Evolutionary conservation across 2,329 filamentous ascomycete species (phyloP).

Genomic region (Thelonectria rubi): DNA sequence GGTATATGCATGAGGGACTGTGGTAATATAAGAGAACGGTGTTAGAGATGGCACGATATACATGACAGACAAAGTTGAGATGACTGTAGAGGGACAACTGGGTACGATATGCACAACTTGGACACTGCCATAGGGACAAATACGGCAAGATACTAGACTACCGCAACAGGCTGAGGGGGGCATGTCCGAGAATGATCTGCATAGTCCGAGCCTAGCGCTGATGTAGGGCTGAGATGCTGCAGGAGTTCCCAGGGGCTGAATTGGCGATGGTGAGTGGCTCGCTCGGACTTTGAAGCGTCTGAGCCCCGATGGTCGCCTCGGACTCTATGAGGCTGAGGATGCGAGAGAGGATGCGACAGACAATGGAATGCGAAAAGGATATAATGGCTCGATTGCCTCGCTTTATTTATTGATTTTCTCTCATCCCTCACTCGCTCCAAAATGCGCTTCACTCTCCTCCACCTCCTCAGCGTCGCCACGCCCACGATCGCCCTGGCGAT

Average conservation of each 20-base stretch:
- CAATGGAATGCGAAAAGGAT: background rate
- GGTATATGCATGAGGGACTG: constrained; percentile 4
- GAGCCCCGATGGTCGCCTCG: background rate
- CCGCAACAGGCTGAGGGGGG: background rate
- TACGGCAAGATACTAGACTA: too few species aligned
- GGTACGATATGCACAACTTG: too few species aligned
- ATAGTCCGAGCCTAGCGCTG: background rate
- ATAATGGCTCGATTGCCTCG: constrained; percentile 1
- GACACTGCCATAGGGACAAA: too few species aligned
- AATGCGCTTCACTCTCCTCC: constrained; percentile 29
- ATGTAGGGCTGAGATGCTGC: background rate
- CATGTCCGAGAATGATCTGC: background rate
- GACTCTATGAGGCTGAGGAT: background rate
- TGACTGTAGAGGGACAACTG: too few species aligned
- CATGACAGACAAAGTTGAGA: too few species aligned
- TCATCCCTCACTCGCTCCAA: constrained; percentile 2
- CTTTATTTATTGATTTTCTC: background rate
- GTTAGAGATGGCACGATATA: too few species aligned
- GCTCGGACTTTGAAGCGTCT: constrained; percentile 21
- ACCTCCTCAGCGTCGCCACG: constrained; percentile 25
- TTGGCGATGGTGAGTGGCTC: constrained; percentile 9
- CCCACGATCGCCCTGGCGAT: constrained; percentile 5
- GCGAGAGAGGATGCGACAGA: background rate
- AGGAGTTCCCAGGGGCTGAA: background rate
- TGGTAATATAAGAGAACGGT: too few species aligned